Percentiles rank a stretch among this genome's conserved stretches.
Evolutionary conservation across 306 rosid genomes (phyloP).

Genomic region (Potentilla sterilis): DNA sequence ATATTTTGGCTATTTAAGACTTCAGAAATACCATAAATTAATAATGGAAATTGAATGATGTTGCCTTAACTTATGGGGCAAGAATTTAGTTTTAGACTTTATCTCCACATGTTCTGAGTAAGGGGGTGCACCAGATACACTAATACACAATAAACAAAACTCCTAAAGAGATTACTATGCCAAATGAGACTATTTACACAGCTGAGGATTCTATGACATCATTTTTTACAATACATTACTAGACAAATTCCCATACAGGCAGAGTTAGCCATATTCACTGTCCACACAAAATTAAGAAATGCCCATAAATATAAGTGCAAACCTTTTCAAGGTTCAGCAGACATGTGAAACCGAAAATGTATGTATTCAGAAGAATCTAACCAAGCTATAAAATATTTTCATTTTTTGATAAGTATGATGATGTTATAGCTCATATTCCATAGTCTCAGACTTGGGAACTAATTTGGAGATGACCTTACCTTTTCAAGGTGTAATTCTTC

Average conservation of each 20-base stretch:
- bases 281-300: no score
- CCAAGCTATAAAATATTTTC: background rate
- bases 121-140: background rate
- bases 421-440: conserved; percentile 14
- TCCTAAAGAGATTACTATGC: background rate
- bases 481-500: conserved; percentile 61
- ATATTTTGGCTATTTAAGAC: background rate
- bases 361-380: background rate
- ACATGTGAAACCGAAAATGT: background rate
- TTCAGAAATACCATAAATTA: background rate
- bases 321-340: no score
- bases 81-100: background rate
- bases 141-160: background rate
- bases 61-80: background rate
- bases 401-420: conserved; percentile 10
- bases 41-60: background rate
- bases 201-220: background rate
- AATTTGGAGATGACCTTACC: conserved; percentile 41
- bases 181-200: background rate
- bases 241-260: background rate
- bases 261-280: background rate
- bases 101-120: background rate
- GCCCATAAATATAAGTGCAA: no score
- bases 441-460: conserved; percentile 15
- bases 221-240: background rate